Evolutionary conservation across 164 flowering plant genomes (phyloP), one percentile per base, ranked within the genome.

Genomic region (Tetracentron sinense): DNA sequence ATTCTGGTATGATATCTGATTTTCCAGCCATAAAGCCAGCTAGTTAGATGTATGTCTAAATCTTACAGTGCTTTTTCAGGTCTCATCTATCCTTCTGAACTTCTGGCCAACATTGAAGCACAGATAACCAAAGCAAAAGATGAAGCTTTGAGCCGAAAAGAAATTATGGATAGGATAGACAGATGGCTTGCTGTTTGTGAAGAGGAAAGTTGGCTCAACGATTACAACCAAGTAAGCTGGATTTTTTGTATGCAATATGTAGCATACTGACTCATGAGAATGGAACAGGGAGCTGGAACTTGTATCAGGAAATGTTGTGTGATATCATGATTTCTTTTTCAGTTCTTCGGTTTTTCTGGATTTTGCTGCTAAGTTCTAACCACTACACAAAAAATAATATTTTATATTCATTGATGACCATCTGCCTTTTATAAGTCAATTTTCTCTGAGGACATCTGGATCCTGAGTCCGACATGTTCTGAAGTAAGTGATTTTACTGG

Each of bases 61-160:
- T 4, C 4, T 29, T 25, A 10, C 12, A 7, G 2, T 27, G 53
- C 6, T 25, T 53, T n/a, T 68, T 56, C 74, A 92, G 96, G 98
- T 67, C 77, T 92, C 8, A 87, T 92, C 61, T 90, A 90, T 73
- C 92, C 98, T 67, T 83, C 83, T 69, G 85, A 81, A 61, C 62
- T 83, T 53, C 65, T 83, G 44, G 82, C 82, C 58, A 79, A 83
- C 69, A 81, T 83, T 81, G 88, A 83, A 38, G 66, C 69, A 62
- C 82, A 83, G 51, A 79, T 81, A 66, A 57, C 66, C n/a, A 70
- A 71, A 58, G 83, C 83, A 3, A 83, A 75, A 62, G 83, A 81
- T 44, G 85, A 81, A 73, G 73, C 83, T 42, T 61, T 78, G 49
- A 81, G 85, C 74, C 66, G 85, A 61, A 83, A 77, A 71, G 85